These are phyloP conservation scores for Neopestalotiopsis rosae DNA, from an alignment of 2,329 filamentous ascomycete genomes.

Conservation along the genomic window DNA sequence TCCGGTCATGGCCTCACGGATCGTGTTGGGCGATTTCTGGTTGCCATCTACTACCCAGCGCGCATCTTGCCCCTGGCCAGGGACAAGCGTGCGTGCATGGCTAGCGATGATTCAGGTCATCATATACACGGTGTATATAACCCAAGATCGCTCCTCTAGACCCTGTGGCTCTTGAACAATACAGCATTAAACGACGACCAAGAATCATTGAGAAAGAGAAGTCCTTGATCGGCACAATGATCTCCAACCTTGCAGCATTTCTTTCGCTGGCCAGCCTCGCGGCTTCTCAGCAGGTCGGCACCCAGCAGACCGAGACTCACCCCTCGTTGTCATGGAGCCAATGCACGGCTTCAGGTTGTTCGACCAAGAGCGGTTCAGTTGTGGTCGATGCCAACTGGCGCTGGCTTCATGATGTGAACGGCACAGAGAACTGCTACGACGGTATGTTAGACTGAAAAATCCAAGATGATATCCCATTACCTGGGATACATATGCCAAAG, in stretches of 20 bases:
- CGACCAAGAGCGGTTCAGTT: constrained; percentile 47
- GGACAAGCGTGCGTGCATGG: not conserved
- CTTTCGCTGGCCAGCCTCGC: constrained; percentile 28
- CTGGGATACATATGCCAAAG: not conserved
- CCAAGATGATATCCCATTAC: no score
- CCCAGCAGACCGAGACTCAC: constrained; percentile 47
- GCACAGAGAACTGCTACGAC: constrained; percentile 54
- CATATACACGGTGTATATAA: not conserved
- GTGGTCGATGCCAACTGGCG: constrained; percentile 60
- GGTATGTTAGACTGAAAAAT: constrained; percentile 29
- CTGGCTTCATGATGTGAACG: constrained; percentile 49
- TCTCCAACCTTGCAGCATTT: not conserved
- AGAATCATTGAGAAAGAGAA: not conserved
- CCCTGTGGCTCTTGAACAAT: not conserved
- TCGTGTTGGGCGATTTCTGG: not conserved
- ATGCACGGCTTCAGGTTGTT: constrained; percentile 51
- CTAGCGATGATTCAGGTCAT: not conserved
- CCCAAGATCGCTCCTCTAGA: not conserved
- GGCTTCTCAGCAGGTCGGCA: constrained; percentile 50
- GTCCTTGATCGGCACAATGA: not conserved
- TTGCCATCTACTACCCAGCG: not conserved
- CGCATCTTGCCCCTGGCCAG: not conserved
- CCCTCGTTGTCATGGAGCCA: constrained; percentile 53
- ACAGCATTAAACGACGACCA: not conserved
- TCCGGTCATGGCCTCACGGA: not conserved